phyloP scores from a whole-genome alignment of 805 yeast genomes.

The Lachancea dasiensis region DNA sequence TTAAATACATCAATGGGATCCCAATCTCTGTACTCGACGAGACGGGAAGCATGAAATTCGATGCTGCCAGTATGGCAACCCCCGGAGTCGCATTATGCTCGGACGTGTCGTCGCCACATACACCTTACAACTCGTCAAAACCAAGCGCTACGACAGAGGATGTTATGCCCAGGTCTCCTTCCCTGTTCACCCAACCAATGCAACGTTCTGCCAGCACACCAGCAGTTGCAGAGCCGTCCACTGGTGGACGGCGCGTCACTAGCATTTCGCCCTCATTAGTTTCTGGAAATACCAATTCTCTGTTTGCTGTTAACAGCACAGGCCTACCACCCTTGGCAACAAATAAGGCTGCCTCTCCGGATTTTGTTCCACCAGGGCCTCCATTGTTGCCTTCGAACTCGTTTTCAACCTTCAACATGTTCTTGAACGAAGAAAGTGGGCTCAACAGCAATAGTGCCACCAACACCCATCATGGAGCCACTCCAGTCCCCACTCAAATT shows the following conservation, averaged over 20 bases:
- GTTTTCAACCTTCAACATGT: conserved; percentile 17
- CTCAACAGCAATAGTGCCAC: not conserved
- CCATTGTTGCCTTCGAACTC: conserved; percentile 7
- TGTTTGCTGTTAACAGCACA: conserved; percentile 19
- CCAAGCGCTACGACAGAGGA: conserved; percentile 3
- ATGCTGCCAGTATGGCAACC: not conserved
- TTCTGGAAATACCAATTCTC: conserved; percentile 14
- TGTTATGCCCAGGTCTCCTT: conserved; percentile 2
- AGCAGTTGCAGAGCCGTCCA: conserved; percentile 3
- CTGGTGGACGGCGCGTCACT: conserved; percentile 4
- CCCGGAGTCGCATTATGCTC: not conserved
- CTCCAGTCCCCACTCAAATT: conserved; percentile 3
- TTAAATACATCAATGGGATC: conserved; percentile 61
- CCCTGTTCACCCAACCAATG: conserved; percentile 8
- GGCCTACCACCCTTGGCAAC: conserved; percentile 13
- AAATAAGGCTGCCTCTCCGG: conserved; percentile 12
- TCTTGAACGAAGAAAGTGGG: conserved; percentile 6
- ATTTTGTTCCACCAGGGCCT: not conserved
- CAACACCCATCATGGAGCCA: too few species aligned
- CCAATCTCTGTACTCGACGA: conserved; percentile 70
- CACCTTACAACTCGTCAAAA: conserved; percentile 3
- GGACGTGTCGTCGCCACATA: conserved; percentile 4
- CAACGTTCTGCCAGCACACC: conserved; percentile 11
- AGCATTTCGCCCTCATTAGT: conserved; percentile 8
- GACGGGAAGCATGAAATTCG: conserved; percentile 57